Conservation (phyloP, 2,329 filamentous ascomycete species). For the Alternaria sp. region DNA sequence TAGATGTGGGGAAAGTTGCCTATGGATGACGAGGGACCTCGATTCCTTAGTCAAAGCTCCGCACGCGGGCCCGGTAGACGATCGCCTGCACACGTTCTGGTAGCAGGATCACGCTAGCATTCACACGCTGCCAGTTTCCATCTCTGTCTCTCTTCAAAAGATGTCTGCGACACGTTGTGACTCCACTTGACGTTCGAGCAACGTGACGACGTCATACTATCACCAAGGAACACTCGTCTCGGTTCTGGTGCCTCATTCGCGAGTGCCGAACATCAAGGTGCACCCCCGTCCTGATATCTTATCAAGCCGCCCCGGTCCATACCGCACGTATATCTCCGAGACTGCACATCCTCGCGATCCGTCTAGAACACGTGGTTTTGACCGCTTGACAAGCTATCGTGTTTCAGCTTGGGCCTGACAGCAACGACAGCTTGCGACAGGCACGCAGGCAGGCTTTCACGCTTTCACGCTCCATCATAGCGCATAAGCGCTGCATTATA, state of each 20-base stretch:
- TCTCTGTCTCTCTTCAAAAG: not conserved
- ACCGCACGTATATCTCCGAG: not conserved
- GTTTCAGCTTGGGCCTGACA: not conserved
- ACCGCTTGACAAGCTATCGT: not conserved
- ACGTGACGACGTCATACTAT: conserved; percentile 11
- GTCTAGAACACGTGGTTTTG: not conserved
- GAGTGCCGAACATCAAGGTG: conserved; percentile 6
- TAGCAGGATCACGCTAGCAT: conserved; percentile 6
- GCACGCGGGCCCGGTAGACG: conserved; percentile 14
- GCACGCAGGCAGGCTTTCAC: not conserved
- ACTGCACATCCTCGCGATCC: not conserved
- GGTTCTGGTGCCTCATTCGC: conserved; percentile 5
- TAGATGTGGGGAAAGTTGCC: conserved; percentile 20
- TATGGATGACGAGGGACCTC: conserved; percentile 19
- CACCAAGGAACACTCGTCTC: not conserved
- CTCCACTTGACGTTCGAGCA: not conserved
- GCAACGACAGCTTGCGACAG: not conserved
- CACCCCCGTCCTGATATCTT: not conserved
- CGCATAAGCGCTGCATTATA: conserved; percentile 4
- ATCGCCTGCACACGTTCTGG: conserved; percentile 8
- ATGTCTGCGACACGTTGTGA: not conserved
- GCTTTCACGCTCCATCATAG: not conserved
- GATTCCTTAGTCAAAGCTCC: conserved; percentile 19
- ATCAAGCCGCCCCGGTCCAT: not conserved
- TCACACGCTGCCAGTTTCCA: conserved; percentile 3